Conservation (phyloP, 768 basidiomycete genomes). For the Tremella fuciformis region DNA sequence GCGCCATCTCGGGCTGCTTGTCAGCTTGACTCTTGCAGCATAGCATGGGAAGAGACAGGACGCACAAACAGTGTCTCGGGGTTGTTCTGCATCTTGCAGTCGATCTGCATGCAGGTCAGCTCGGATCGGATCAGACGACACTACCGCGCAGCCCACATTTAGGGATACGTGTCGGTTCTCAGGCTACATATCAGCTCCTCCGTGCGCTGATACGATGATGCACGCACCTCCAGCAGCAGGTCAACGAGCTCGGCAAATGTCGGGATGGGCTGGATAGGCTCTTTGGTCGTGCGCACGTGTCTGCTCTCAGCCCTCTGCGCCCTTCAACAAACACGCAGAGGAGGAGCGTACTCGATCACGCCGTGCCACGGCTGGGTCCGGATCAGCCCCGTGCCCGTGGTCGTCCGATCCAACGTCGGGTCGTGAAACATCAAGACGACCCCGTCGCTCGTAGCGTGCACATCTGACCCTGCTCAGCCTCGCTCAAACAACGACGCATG, state of each 20-base stretch:
- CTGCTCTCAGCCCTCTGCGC: slow-evolving; percentile 21
- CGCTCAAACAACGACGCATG: too few species aligned
- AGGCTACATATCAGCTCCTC: slow-evolving; percentile 35
- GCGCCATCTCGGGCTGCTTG: slow-evolving; percentile 48
- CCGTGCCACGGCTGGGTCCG: slow-evolving; percentile 48
- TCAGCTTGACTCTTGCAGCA: slow-evolving; percentile 4
- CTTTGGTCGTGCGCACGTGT: slow-evolving; percentile 49
- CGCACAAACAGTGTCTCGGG: slow-evolving; percentile 49
- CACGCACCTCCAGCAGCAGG: slow-evolving; percentile 50
- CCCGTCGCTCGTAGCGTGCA: slow-evolving; percentile 48
- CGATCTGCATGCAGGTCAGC: slow-evolving; percentile 44
- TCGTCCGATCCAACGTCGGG: slow-evolving; percentile 51
- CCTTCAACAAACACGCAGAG: neutral
- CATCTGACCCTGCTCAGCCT: slow-evolving; percentile 30
- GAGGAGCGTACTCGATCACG: slow-evolving; percentile 46
- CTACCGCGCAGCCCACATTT: slow-evolving; percentile 34
- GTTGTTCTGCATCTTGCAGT: slow-evolving; percentile 52
- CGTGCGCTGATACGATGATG: neutral
- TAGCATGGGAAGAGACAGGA: neutral
- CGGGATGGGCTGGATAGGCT: slow-evolving; percentile 53
- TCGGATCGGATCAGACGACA: slow-evolving; percentile 5
- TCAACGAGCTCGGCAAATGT: slow-evolving; percentile 49
- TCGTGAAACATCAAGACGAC: slow-evolving; percentile 53
- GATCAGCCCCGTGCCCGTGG: slow-evolving; percentile 50
- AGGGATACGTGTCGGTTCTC: slow-evolving; percentile 49